Evolutionary conservation across 257 asterid species (phyloP), one percentile per base, ranked within the genome.

Genomic region (Penstemon davidsonii): DNA sequence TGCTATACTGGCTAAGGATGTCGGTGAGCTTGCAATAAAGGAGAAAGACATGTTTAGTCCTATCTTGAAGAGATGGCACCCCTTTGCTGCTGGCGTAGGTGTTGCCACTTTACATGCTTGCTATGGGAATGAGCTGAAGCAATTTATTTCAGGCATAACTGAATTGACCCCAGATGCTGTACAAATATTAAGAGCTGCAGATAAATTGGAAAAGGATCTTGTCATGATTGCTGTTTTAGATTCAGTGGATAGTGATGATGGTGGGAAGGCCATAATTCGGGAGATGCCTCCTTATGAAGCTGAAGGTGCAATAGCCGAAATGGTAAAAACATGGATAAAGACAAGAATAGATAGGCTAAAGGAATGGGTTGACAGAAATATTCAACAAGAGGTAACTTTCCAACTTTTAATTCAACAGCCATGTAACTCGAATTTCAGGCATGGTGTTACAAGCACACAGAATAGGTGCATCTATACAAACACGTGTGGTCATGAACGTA

Each of bases 231-330:
- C 99, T 44, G 99, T 94, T 69, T 96, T 91, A 80, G 99, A 94
- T 82, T 86, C 99, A 25, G 99, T 94, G 68, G 97, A 94, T 41
- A 86, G 99, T 62, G 99, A 91, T 78, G 99, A 94, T 87, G 99
- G 99, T 49, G 99, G 99, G 62, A 94, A 94, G 82, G 96, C 95
- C 76, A 90, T 93, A 68, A 88, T 94, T 18, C 97, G 99, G 38
- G 99, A 94, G 85, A 94, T 94, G 99, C 96, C 96, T 54, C 99
- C 99, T 69, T 94, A 74, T 75, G 99, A 94, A 81, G 97, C 97
- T 72, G 96, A 94, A 81, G 88, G 91, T 67, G 94, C 82, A 10
- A 91, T 94, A 36, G 96, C 91, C 64, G 87, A 84, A 78, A 41
- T 91, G 87, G 96, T 94, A 49, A 94, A 88, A 79, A 84, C 73